phyloP scores from a whole-genome alignment of 192 early-diverging fungal species.

The Phlyctochytrium bullatum region DNA sequence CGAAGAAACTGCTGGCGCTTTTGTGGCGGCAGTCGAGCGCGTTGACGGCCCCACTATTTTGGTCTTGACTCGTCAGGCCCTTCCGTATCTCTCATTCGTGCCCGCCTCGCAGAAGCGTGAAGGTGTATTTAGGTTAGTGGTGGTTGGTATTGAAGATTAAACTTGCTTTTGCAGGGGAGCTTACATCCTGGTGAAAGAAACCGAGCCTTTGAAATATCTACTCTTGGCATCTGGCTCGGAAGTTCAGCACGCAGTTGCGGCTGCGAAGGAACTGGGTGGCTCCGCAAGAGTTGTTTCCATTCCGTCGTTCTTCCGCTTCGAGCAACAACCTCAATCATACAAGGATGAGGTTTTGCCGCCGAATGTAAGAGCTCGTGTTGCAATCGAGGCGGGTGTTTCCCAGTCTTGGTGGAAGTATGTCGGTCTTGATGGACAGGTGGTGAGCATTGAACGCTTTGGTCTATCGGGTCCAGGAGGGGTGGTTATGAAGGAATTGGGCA shows the following conservation, averaged over 20 bases:
- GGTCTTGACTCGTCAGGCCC: constrained; percentile 88
- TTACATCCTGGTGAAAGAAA: constrained; percentile 60
- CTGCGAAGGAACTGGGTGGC: constrained; percentile 73
- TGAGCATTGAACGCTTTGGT: constrained; percentile 91
- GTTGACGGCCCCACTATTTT: constrained; percentile 74
- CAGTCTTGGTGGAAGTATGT: constrained; percentile 93
- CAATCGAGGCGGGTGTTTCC: constrained; percentile 82
- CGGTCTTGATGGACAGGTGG: constrained; percentile 61
- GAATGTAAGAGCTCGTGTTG: constrained; percentile 75
- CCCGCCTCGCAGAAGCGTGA: constrained; percentile 75
- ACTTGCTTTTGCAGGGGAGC: constrained; percentile 11
- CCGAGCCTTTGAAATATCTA: constrained; percentile 51
- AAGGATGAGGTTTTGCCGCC: constrained; percentile 72
- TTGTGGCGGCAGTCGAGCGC: constrained; percentile 74
- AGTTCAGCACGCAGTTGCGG: constrained; percentile 80
- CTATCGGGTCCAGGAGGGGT: constrained; percentile 67
- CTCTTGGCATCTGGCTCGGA: constrained; percentile 92
- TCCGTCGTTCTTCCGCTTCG: constrained; percentile 88
- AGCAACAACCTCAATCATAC: constrained; percentile 80
- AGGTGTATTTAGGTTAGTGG: constrained; percentile 68
- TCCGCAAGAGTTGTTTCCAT: constrained; percentile 85
- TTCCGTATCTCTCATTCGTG: constrained; percentile 87
- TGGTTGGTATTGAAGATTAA: background rate
- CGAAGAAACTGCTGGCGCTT: constrained; percentile 75
- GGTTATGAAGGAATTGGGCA: constrained; percentile 18